phyloP scores from a whole-genome alignment of 306 rosid species.

The Vigna nakashimae region DNA sequence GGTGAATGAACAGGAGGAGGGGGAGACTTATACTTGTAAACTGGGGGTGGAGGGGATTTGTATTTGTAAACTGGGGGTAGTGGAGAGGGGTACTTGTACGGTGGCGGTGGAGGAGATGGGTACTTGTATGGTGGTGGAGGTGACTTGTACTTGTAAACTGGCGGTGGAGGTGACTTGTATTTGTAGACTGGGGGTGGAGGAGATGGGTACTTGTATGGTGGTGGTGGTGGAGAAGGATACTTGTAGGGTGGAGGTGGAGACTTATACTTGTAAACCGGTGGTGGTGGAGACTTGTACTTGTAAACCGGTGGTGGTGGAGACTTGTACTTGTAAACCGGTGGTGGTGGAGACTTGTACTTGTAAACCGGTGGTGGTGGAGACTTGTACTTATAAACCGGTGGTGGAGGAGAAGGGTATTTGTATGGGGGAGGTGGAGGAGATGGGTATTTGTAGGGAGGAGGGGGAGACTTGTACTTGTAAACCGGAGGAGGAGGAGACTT shows the following conservation, averaged over 20 bases:
- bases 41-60: neutral
- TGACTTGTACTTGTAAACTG: neutral
- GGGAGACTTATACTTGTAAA: neutral
- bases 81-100: neutral
- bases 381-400: neutral
- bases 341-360: neutral
- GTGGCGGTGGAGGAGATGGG: neutral
- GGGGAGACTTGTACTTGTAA: constrained; percentile 3
- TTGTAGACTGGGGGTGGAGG: neutral
- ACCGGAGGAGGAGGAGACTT: neutral
- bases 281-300: neutral
- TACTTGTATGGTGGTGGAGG: neutral
- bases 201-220: neutral
- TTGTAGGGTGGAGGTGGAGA: neutral
- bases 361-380: neutral
- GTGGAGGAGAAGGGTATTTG: neutral
- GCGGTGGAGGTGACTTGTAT: neutral
- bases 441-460: neutral
- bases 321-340: neutral
- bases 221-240: neutral
- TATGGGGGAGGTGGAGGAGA: neutral
- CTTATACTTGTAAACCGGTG: neutral
- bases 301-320: neutral
- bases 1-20: constrained; percentile 20
- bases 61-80: neutral